phyloP scores from a whole-genome alignment of 345 rosid species.

The rapeseed (Brassica napus) region Da-Ae NC_063447.1:19176001-19176500 shows the following conservation, averaged over 20 bases:
- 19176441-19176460: background rate
- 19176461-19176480: background rate
- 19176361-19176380: background rate
- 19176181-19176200: background rate
- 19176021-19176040: background rate
- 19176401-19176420: background rate
- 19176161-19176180: background rate
- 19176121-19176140: background rate
- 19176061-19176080: background rate
- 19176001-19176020: background rate
- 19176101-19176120: background rate
- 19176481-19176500: background rate
- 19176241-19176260: background rate
- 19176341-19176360: background rate
- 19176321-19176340: background rate
- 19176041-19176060: background rate
- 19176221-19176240: background rate
- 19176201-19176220: background rate
- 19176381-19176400: background rate
- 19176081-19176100: background rate
- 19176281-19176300: background rate
- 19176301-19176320: background rate
- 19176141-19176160: background rate
- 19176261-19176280: background rate
- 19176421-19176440: background rate